Base-by-base conservation (phyloP, 495 filamentous ascomycete genomes). In the Penicillium cosmopolitanum region DNA sequence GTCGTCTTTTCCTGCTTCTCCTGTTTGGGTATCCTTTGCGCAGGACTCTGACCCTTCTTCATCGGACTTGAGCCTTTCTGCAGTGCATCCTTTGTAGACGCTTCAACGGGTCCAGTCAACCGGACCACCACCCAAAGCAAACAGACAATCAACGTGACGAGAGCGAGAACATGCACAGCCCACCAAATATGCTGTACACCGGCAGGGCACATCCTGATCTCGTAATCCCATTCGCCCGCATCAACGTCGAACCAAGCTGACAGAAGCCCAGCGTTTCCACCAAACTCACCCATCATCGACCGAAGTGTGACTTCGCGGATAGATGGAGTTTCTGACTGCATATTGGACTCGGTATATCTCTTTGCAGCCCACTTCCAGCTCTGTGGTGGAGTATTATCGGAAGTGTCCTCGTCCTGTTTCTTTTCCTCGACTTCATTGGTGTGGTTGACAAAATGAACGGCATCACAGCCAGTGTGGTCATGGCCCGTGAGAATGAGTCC, bases 241-340 rank as follows among this genome's bases (percentile, higher is more conserved):
- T 80, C 74, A 40, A 81, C 50, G 72, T 98, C 90, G 67, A 93
- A 98, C 96, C 96, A 98, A 2, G 89, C 78, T 42, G 87, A 93
- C 43, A 98, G 69, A 31, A 98, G 76, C 0, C 91, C 96, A 0
- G 92, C 93, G 70, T 96, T 93, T 5, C 95, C 95, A 18, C 85
- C 87, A 66, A 86, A 98, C 25, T 89, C 89, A 23, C 94, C 95
- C 95, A 98, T 98, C 95, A 98, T 97, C 64, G 92, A 96, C n/a
- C 92, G 84, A 5, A 98, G 89, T 0, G 95, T 98, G 53, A 97
- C 85, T 74, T 98, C 95, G 3, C 93, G 77, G n/a, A 97, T 79
- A 0, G 75, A 77, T 0, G 78, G 76, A 0, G 54, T 36, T 57
- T 55, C 55, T 47, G 50, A 19, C 15, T 42, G 31, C n/a, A 23